Percentiles rank a stretch among this genome's conserved stretches.
phyloP scores from a whole-genome alignment of 139 green algal species.

The Closterium sp. region DNA sequence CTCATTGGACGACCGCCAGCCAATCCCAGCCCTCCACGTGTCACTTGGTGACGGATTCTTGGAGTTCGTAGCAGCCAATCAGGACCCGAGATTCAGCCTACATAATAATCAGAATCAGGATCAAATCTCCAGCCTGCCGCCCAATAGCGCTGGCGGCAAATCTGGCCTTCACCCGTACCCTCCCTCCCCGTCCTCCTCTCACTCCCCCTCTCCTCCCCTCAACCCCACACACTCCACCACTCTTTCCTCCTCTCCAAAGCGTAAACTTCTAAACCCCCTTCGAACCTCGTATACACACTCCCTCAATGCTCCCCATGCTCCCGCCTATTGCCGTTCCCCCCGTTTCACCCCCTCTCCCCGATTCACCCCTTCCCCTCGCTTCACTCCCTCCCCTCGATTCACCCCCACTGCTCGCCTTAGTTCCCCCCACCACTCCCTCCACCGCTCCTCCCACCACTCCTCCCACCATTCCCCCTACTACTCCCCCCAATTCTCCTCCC shows the following conservation, averaged over 20 bases:
- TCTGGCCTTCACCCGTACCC: neutral
- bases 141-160: neutral
- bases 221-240: no score
- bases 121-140: neutral
- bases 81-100: neutral
- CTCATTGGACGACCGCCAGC: neutral
- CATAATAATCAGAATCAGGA: neutral
- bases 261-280: no score
- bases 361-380: neutral
- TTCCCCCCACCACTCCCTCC: no score
- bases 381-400: neutral
- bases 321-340: neutral
- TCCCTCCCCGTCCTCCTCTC: neutral
- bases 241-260: no score
- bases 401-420: neutral
- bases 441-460: no score
- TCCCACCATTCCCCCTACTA: neutral
- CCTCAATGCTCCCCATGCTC: neutral
- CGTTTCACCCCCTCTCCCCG: no score
- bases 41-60: neutral
- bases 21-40: neutral
- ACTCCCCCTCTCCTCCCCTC: no score
- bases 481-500: neutral
- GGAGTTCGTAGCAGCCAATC: neutral
- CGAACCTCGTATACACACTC: no score